Base-by-base conservation (phyloP, 306 rosid genomes). In the Dalbergia oliveri region DNA sequence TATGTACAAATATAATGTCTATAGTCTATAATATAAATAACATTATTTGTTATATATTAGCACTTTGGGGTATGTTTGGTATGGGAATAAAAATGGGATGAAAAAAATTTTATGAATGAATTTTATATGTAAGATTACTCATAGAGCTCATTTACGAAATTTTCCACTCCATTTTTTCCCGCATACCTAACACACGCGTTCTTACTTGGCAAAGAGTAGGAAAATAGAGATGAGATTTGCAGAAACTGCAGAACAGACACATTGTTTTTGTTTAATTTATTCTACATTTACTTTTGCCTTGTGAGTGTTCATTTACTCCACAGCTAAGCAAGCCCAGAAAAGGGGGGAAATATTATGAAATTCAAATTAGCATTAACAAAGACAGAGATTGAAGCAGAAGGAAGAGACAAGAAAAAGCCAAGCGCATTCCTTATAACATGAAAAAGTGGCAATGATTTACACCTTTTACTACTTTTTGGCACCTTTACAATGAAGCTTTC, bases 361-460 rank as follows among this genome's bases (percentile, higher is more conserved):
- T 59, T 19, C n/a, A 33, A 60, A 53, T 59, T 9, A 16, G 5
- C 69, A 5, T 39, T 6, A 21, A 10, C 50, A 67, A 23, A 64
- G 72, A 57, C 6, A 14, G 74, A 61, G 9, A 61, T 51, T 57
- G 53, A 69, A 49, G 60, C 41, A 15, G 8, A 26, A 35, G 66
- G 82, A 69, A 71, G 82, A 34, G n/a, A 35, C 66, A 9, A 76
- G 82, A 64, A 58, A 83, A 72, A 35, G 47, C 51, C 10, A 75
- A 58, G 11, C 18, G 59, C 31, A 58, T 9, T 62, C 41, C 64
- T 4, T 19, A 18, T 19, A 45, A 23, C 54, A 58, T 5, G 5
- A 72, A 64, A 79, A 35, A 60, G 10, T 63, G 67, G 19, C 70
- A 58, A 23, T 19, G 71, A 49, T 49, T 45, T 80, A 5, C 59